Base-by-base conservation (phyloP, 371 early-diverging fungal genomes). In the Mortierella sp. region DNA sequence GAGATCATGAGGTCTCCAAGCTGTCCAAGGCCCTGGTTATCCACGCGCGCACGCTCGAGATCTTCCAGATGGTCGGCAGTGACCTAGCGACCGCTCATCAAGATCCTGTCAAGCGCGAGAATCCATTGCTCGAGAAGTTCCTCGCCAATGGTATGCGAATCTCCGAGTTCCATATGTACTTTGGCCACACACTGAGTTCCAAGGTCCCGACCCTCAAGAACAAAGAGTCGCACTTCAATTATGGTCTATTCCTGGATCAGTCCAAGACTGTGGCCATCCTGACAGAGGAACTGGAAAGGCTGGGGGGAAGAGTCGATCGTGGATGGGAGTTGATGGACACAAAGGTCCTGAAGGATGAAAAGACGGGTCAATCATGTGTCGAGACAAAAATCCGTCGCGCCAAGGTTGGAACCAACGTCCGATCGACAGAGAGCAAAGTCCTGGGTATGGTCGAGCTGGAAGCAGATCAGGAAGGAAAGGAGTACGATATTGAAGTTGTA, bases 311-410 rank as follows among this genome's bases (percentile, higher is more conserved):
- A n/a, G 29, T 74, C n/a, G 59, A 63, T n/a, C 49, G 56, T 22
- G 76, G 76, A 21, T 74, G 76, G 76, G 76, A 74, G 34, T 40
- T 74, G 22, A 39, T 70, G 22, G 71, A 60, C 16, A 65, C 72
- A n/a, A 65, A 60, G 31, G 66, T 71, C 3, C 17, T 71, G 14
- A 66, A 61, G 44, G 51, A 37, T 0, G 51, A 39, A 1, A 44
- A 37, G 0, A 41, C 28, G 2, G 28, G 53, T 0, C 17, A 57
- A 14, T 34, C 49, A 0, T 69, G 31, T 21, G 72, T 71, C 12
- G 66, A 71, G 43, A 65, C 72, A 6, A 61, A 53, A 1, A 60
- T 71, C 44, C 37, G 72, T n/a, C 37, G 66, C 17, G 56, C 61
- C 1, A 16, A 40, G 12, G 41, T 28, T 13, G 66, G 62, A 0